Conservation (phyloP, 2,329 filamentous ascomycete genomes). For the Alternaria tenuissima region DNA sequence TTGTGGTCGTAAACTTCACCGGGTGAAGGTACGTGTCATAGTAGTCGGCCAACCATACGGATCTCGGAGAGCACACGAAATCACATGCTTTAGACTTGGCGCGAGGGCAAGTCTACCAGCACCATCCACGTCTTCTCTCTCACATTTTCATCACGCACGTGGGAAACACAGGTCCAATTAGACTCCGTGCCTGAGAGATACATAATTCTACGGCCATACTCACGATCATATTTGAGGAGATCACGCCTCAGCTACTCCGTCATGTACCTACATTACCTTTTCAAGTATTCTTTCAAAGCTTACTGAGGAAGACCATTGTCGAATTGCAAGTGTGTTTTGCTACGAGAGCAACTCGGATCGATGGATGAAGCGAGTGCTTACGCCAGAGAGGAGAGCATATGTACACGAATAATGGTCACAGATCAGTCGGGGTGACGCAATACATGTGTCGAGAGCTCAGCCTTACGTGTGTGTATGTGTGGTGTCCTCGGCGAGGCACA, state of each 20-base stretch:
- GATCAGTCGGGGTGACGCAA: not conserved
- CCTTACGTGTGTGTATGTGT: not conserved
- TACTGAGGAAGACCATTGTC: not conserved
- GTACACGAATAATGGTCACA: not conserved
- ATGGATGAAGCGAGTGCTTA: not conserved
- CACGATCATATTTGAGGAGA: not conserved
- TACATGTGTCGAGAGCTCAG: not conserved
- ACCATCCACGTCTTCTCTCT: not conserved
- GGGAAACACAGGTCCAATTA: not conserved
- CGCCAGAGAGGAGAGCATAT: not conserved
- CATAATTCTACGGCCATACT: not conserved
- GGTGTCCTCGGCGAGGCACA: not conserved
- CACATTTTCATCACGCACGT: not conserved
- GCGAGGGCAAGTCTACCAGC: not conserved
- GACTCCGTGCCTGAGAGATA: not conserved
- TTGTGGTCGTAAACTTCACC: not conserved
- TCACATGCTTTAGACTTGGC: constrained; percentile 7
- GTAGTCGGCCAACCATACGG: constrained; percentile 13
- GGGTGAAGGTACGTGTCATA: constrained; percentile 11
- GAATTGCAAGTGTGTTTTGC: not conserved
- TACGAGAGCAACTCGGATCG: not conserved
- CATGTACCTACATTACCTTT: not conserved
- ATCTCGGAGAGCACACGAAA: constrained; percentile 8
- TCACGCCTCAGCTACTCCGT: not conserved
- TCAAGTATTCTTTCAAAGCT: not conserved